Base-by-base conservation (phyloP, 768 basidiomycete species). In the Rhizopogon vinicolor region DNA sequence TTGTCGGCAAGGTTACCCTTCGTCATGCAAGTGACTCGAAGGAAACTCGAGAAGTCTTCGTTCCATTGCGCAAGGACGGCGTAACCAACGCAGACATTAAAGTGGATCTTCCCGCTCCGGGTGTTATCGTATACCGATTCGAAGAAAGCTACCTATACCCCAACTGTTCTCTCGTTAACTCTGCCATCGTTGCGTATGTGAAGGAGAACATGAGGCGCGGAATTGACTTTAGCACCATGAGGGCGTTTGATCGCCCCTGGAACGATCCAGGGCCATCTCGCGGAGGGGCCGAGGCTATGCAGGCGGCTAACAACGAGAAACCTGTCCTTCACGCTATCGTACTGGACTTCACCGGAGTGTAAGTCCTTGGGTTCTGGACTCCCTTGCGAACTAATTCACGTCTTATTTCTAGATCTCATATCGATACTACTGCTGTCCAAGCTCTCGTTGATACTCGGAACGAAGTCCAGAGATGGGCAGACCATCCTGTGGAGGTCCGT, bases 391-490 rank as follows among this genome's bases (percentile, higher is more conserved):
- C 25, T 3, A 25, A 25, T 4, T 25, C 25, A 25, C 25, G 3
- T 25, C 25, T 25, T 25, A 25, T 25, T 25, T 25, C 25, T 25
- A 25, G 25, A 25, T 25, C 25, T 25, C 25, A 98, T 60, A 79
- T 98, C 42, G 97, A 99, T 64, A 91, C 91, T 7, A 98, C 97
- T 1, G 87, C 89, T 22, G 79, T 93, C 1, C 97, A 98, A 71
- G 83, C 92, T 35, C 78, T 99, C 44, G 86, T 97, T 55, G 97
- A 99, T 68, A 82, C 92, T 1, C 84, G 94, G 18, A 82, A 73
- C 31, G 89, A 89, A 68, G 79, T 98, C n/a, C 93, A 98, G 67
- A 81, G 84, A 63, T 98, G 91, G 88, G 81, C 86, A 8, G 81
- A 93, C 62, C 80, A 78, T 57, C 78, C 84, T 3, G 81, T 93